Conservation (phyloP, 2,329 filamentous ascomycete species). For the Xylariales sp. region DNA sequence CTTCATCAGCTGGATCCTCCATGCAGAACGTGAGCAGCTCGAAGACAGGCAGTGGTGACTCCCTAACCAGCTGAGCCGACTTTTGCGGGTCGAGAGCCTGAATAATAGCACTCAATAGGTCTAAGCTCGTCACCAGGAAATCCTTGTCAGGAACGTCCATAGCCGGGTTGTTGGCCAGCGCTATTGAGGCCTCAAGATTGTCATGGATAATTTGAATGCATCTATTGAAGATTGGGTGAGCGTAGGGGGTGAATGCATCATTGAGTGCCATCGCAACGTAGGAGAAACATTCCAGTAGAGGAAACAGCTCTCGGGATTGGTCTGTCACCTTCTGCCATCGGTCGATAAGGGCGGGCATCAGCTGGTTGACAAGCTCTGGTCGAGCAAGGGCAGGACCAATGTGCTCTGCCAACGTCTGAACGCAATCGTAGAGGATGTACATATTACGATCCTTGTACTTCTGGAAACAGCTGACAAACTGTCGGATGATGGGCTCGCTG, state of each 20-base stretch:
- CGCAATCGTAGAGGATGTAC: conserved; percentile 97
- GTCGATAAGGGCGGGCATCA: conserved; percentile 90
- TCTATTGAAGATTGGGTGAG: conserved; percentile 78
- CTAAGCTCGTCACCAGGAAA: conserved; percentile 91
- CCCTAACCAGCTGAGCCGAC: conserved; percentile 71
- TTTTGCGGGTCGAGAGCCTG: conserved; percentile 76
- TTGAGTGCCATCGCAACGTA: conserved; percentile 88
- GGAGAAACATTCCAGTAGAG: conserved; percentile 90
- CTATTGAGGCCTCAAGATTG: conserved; percentile 78
- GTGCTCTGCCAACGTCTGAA: conserved; percentile 92
- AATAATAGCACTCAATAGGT: conserved; percentile 88
- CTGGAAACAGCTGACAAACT: conserved; percentile 87
- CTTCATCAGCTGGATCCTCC: conserved; percentile 86
- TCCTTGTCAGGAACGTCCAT: conserved; percentile 89
- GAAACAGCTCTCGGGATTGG: conserved; percentile 89
- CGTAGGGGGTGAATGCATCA: conserved; percentile 77
- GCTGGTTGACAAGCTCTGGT: conserved; percentile 72
- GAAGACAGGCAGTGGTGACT: conserved; percentile 79
- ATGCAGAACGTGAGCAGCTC: conserved; percentile 88
- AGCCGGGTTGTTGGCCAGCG: conserved; percentile 61
- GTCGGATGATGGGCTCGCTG: conserved; percentile 82
- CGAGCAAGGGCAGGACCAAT: conserved; percentile 78
- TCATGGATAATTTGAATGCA: conserved; percentile 89
- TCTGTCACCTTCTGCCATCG: conserved; percentile 85
- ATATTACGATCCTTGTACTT: conserved; percentile 99